Percentiles rank a stretch among this genome's conserved stretches.
These are phyloP conservation scores for Pugionium dolabratum DNA, from an alignment of 345 rosid species.

Conservation along the genomic window DNA sequence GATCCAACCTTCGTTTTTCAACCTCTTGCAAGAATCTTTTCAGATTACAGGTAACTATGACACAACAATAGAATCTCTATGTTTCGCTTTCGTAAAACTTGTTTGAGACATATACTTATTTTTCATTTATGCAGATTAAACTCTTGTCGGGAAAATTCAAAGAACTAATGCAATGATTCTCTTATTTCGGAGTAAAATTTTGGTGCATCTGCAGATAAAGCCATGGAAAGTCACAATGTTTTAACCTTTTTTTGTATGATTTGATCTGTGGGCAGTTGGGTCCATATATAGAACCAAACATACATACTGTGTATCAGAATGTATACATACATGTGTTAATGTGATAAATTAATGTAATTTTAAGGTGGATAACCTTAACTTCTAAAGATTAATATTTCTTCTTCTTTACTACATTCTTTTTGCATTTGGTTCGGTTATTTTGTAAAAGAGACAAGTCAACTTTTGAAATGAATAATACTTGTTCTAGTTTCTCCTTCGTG, in stretches of 20 bases:
- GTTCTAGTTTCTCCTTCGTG: background rate
- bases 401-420: slow-evolving; percentile 5
- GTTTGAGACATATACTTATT: background rate
- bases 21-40: background rate
- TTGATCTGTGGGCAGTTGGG: slow-evolving; percentile 34
- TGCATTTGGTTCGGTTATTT: slow-evolving; percentile 11
- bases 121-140: slow-evolving; percentile 28
- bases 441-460: slow-evolving; percentile 14
- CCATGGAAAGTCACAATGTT: background rate
- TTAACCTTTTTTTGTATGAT: slow-evolving; percentile 37
- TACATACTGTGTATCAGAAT: slow-evolving; percentile 13
- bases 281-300: slow-evolving; percentile 26
- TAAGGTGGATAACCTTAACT: slow-evolving; percentile 38
- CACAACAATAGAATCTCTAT: background rate
- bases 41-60: slow-evolving; percentile 25
- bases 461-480: background rate
- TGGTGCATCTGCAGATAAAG: slow-evolving; percentile 13
- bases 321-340: slow-evolving; percentile 4
- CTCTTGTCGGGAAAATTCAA: slow-evolving; percentile 16
- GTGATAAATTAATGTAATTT: slow-evolving; percentile 12
- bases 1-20: slow-evolving; percentile 3
- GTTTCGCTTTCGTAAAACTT: background rate
- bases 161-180: slow-evolving; percentile 18
- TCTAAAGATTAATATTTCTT: background rate
- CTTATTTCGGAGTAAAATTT: slow-evolving; percentile 28